phyloP scores from a whole-genome alignment of 140 eudicot genomes.

The Erigeron philadelphicus region DNA sequence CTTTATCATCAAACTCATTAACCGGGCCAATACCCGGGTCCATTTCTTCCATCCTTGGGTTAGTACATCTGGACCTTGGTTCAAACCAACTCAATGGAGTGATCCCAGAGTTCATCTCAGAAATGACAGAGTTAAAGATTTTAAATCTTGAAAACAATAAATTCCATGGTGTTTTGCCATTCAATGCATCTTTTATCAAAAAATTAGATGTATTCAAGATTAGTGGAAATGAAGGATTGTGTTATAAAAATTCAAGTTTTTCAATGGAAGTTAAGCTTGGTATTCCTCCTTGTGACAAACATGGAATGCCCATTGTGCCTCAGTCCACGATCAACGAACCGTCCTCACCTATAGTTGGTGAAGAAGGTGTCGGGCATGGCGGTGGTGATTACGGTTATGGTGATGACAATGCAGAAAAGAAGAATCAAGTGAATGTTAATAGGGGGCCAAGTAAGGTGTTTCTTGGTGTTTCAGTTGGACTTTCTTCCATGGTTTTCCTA shows the following conservation, averaged over 20 bases:
- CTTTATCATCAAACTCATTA: slow-evolving; percentile 58
- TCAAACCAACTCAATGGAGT: slow-evolving; percentile 66
- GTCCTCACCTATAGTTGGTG: slow-evolving; percentile 26
- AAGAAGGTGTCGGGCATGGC: slow-evolving; percentile 25
- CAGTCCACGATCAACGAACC: slow-evolving; percentile 42
- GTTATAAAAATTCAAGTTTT: slow-evolving; percentile 58
- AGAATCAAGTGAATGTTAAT: slow-evolving; percentile 31
- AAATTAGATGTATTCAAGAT: slow-evolving; percentile 60
- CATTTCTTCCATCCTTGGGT: slow-evolving; percentile 42
- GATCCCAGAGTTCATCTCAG: slow-evolving; percentile 58
- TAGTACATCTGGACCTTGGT: slow-evolving; percentile 67
- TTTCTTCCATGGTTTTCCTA: slow-evolving; percentile 73
- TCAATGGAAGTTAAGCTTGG: slow-evolving; percentile 64
- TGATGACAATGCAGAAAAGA: slow-evolving; percentile 30
- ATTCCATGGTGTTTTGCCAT: slow-evolving; percentile 84
- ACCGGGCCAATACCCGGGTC: slow-evolving; percentile 74
- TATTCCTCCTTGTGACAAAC: slow-evolving; percentile 81
- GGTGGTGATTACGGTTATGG: slow-evolving; percentile 25
- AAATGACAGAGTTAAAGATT: slow-evolving; percentile 59
- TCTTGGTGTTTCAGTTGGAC: slow-evolving; percentile 94
- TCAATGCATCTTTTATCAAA: slow-evolving; percentile 67
- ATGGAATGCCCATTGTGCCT: slow-evolving; percentile 73
- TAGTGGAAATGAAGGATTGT: slow-evolving; percentile 58
- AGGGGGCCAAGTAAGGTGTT: slow-evolving; percentile 85
- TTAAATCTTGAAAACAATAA: slow-evolving; percentile 75